A percentile compares a stretch with the other conserved stretches of the same genome.
phyloP scores from a whole-genome alignment of 495 filamentous ascomycete species.

The Umbilicaria muhlenbergii region DNA sequence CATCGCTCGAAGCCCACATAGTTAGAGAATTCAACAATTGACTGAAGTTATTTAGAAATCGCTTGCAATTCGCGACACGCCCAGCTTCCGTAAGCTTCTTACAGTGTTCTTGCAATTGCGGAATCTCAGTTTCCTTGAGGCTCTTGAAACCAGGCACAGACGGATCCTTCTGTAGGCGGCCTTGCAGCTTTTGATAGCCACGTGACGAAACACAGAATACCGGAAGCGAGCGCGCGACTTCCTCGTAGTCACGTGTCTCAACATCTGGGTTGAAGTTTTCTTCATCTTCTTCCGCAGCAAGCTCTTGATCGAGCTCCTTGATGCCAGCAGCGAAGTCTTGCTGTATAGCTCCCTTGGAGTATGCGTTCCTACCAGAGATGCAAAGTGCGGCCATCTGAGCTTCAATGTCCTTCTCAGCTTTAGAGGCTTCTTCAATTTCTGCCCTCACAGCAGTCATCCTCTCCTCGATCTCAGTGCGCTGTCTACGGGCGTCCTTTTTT shows the following conservation, averaged over 20 bases:
- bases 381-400: constrained; percentile 28
- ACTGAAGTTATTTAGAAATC: constrained; percentile 32
- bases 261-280: constrained; percentile 28
- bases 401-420: constrained; percentile 19
- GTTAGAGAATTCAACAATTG: constrained; percentile 35
- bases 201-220: constrained; percentile 44
- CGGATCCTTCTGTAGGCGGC: constrained; percentile 32
- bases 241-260: constrained; percentile 36
- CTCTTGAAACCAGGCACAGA: constrained; percentile 29
- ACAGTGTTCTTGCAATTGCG: constrained; percentile 39
- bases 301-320: constrained; percentile 35
- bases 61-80: constrained; percentile 22
- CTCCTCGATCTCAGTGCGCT: constrained; percentile 16
- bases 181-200: constrained; percentile 43
- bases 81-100: constrained; percentile 33
- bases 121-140: constrained; percentile 38
- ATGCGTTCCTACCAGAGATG: constrained; percentile 37
- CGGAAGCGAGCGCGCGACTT: constrained; percentile 33
- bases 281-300: constrained; percentile 27
- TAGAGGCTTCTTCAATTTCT: constrained; percentile 16
- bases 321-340: constrained; percentile 41
- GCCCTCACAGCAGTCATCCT: constrained; percentile 15
- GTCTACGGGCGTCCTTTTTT: constrained; percentile 22
- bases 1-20: constrained; percentile 34
- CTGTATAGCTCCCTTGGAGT: constrained; percentile 33